Evolutionary conservation across 169 alveolate species (phyloP), one percentile per base, ranked within the genome.

Genomic region (Plasmodium yoelii): DNA sequence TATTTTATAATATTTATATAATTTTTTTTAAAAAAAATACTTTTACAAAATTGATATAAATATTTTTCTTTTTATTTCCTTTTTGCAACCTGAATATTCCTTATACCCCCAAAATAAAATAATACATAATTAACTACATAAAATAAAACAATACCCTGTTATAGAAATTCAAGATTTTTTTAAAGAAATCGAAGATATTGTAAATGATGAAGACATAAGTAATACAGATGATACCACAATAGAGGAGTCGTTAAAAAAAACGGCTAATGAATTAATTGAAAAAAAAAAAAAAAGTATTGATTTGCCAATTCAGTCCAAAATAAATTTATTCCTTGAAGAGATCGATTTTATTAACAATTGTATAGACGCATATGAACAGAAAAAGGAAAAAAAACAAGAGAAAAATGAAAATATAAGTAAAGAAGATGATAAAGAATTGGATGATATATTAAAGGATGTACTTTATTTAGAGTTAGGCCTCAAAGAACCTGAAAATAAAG

Each of bases 161-260:
- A 18, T 67, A 80, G 90, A 80, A 80, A 65, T 80, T 28, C 84
- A 44, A 80, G 53, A 18, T 5, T 80, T 80, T 53, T 67, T 80
- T 19, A 55, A 67, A n/a, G 90, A 80, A 80, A 80, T 80, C 34
- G 90, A 80, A 19, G 26, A 80, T 57, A n/a, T 80, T 18, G 44
- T 61, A 13, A 75, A 75, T 55, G 74, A 75, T 47, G 87, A n/a
- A 56, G 63, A 75, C 22, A 34, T 13, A 24, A 67, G n/a, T 44
- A 34, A 73, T 60, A 18, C 19, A 19, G 26, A 59, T 13, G 51
- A 13, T 51, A 18, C 18, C 15, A 22, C 60, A 18, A 15, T 12
- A 57, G 90, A 80, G 42, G 71, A 64, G 3, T 12, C 44, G 19
- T 47, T 75, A 55, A 24, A 65, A 1, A 61, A 49, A 53, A 61